Evolutionary conservation across 129 eudicot species (phyloP), one percentile per base, ranked within the genome.

Genomic region (Pseudognaphalium luteoalbum): DNA sequence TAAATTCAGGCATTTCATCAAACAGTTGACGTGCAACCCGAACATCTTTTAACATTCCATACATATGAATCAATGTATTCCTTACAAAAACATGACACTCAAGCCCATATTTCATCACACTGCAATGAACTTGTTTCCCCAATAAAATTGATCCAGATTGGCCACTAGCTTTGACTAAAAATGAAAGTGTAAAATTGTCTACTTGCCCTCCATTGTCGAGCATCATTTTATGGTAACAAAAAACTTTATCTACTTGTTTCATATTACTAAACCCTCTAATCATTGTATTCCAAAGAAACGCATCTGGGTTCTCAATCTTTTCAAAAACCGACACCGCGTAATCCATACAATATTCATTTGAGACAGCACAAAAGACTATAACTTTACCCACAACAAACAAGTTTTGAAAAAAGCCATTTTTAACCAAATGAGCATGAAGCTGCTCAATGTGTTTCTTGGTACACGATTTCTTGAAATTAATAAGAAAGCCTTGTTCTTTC

Each of bases 271-370:
- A 87, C 71, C 87, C 88, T 72, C 88, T 77, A 56, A 87, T 84
- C 86, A 87, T 76, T 11, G 91, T 73, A 56, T 87, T 87, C 88
- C 86, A 87, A 30, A 87, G 66, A 66, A 87, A 87, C 85, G 85
- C 91, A 79, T 87, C 91, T 74, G 91, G 91, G 68, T 57, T 72
- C 4, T 80, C 83, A 52, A 80, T 72, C 65, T 71, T 70, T 34
- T 72, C 81, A 2, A 87, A 87, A 7, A 84, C 74, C 10, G 88
- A 82, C 62, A 75, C 80, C 12, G 88, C 88, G 35, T 87, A 87
- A 69, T 82, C 82, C 91, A 87, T 84, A 1, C 33, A 79, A 73
- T 80, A 76, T 17, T 66, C 71, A 16, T 76, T 58, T 14, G 88
- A 84, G 25, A 84, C 81, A 39, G 85, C 91, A 61, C 82, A 87